Percentiles rank a stretch among this genome's conserved stretches.
These are phyloP conservation scores for Fomitopsis pulvina DNA, from an alignment of 768 basidiomycete species.

Conservation along the genomic window DNA sequence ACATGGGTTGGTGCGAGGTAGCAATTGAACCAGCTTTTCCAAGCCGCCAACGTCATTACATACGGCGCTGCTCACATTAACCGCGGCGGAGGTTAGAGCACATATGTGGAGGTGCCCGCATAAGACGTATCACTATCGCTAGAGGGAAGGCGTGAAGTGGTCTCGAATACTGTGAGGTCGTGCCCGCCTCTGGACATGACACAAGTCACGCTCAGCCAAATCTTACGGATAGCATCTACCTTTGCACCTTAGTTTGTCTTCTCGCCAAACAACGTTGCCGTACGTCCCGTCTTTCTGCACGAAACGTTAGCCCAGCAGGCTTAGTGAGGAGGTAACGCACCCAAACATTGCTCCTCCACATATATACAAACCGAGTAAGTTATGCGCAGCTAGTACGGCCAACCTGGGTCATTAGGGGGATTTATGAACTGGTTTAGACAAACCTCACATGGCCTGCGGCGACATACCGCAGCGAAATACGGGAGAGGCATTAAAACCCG, in stretches of 20 bases:
- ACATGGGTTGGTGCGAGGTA: too few species aligned
- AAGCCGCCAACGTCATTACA: too few species aligned
- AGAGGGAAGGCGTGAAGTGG: slow-evolving; percentile 1
- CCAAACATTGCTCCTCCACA: slow-evolving; percentile 14
- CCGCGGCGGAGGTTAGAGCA: too few species aligned
- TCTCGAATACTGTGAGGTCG: slow-evolving; percentile 15
- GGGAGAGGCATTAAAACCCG: too few species aligned
- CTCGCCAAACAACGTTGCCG: slow-evolving; percentile 9
- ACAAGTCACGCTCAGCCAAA: not conserved
- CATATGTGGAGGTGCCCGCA: too few species aligned
- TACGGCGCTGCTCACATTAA: too few species aligned
- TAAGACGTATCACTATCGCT: too few species aligned
- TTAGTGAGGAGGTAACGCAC: not conserved
- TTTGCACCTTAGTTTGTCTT: slow-evolving; percentile 15
- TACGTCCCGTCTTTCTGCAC: slow-evolving; percentile 11
- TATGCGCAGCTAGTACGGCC: slow-evolving; percentile 4
- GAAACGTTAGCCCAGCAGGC: not conserved
- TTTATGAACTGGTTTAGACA: not conserved
- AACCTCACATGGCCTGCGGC: too few species aligned
- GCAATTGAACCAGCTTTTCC: too few species aligned
- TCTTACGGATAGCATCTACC: not conserved
- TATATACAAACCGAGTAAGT: slow-evolving; percentile 11
- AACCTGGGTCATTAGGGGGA: too few species aligned
- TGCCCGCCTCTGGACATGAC: slow-evolving; percentile 12
- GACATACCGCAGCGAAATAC: too few species aligned